Evolutionary conservation across 2,329 filamentous ascomycete genomes (phyloP), one percentile per base, ranked within the genome.

Genomic region (Fusarium lyarnte): DNA sequence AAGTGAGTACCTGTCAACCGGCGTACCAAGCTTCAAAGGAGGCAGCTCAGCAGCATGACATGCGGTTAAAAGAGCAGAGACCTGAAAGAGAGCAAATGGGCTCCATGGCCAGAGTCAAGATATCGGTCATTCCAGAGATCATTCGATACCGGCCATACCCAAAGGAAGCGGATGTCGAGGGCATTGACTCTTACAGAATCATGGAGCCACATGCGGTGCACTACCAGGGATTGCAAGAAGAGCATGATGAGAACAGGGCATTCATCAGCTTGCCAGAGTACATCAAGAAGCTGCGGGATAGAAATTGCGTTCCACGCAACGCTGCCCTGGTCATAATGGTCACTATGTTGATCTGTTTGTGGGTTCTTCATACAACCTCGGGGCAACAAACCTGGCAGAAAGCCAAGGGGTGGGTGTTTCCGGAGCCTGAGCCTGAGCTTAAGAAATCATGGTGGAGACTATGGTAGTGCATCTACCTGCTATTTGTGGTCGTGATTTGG

Each of bases 51-150:
- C 47, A 35, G 13, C 43, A 72, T 35, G 61, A 71, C 8, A 35
- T 65, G 43, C 43, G 55, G 33, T 12, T 52, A 23, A 23, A 14
- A 5, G 47, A 52, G 7, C 51, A 54, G 16, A 51, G n/a, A 9
- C 42, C 58, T 38, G 41, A 41, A 5, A n/a, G 33, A 2, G 39
- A 49, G 10, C 39, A 23, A 19, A 57, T 66, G 17, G 33, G 47
- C 6, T 74, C 59, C 42, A 33, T 55, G 33, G 72, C 78, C 11
- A 76, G 80, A n/a, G 74, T 82, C 38, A 81, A 81, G 66, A 78
- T 82, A n/a, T 76, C 76, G 5, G 73, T 77, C 5, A 66, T 69
- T 3, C 80, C 80, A 8, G 65, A 66, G 25, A 75, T 81, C 27
- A 49, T 70, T 45, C 75, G 73, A 17, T 59, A 77, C 66, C 74